Evolutionary conservation across 495 filamentous ascomycete genomes (phyloP), one percentile per base, ranked within the genome.

Genomic region (Neurospora discreta): DNA sequence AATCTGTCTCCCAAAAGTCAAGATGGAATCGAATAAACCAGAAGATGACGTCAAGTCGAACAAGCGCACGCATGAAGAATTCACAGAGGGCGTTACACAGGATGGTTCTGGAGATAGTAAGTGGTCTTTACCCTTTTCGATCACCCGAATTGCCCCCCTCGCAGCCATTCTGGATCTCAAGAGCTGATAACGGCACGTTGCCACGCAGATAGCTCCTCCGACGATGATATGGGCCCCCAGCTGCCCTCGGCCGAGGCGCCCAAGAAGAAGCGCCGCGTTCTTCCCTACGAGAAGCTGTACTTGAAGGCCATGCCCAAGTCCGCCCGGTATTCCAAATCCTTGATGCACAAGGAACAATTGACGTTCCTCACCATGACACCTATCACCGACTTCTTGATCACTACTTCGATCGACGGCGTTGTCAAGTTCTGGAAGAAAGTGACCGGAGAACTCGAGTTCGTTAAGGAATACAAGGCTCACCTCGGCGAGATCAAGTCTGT

Each of bases 381-480:
- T 1, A 83, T 87, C 52, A 97, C 95, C 70, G 95, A 97, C 73
- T 98, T 99, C 78, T 82, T 98, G 36, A 95, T 99, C 69, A 98
- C 95, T 3, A 92, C 90, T 74, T 98, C 94, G 3, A 82, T 92
- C 20, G 95, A 99, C 79, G 96, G 96, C 3, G 90, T 93, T 0
- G 95, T 98, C 69, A 98, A 98, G 80, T 99, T 98, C 82, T 99
- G 95, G 95, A 98, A 99, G 85, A 99, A 99, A 82, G 87, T 92
- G 73, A 89, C 89, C 5, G 90, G 91, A 10, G 93, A 93, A 0
- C 92, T 98, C 40, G 95, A 99, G 81, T 98, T 98, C 76, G 94
- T 98, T 18, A 99, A 99, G 82, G 94, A 98, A 83, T 99, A 97
- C 83, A 89, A 89, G 72, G 94, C 94, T 20, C 96, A 98, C 80